Conservation (phyloP, 2,329 filamentous ascomycete species). For the Pseudogymnoascus sp. region DNA sequence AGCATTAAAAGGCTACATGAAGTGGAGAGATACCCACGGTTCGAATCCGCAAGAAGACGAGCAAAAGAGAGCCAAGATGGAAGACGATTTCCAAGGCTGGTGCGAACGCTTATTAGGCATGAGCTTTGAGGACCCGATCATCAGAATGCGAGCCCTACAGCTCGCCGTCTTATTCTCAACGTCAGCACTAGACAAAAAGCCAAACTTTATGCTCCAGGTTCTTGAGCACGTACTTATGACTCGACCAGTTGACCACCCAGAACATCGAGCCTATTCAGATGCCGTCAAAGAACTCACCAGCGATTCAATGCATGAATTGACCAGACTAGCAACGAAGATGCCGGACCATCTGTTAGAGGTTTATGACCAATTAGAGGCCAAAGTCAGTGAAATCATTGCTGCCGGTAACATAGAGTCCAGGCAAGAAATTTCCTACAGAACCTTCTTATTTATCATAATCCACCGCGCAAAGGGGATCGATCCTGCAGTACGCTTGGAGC, state of each 20-base stretch:
- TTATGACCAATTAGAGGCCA: constrained; percentile 77
- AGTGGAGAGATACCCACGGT: constrained; percentile 55
- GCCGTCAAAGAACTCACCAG: constrained; percentile 82
- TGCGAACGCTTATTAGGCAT: constrained; percentile 62
- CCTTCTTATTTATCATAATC: constrained; percentile 90
- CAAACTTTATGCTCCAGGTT: constrained; percentile 77
- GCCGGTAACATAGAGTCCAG: constrained; percentile 71
- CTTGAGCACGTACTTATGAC: constrained; percentile 86
- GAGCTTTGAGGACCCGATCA: constrained; percentile 73
- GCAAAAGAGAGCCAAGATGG: constrained; percentile 47
- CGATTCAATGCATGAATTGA: constrained; percentile 78
- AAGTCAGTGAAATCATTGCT: constrained; percentile 71
- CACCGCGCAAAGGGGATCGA: constrained; percentile 76
- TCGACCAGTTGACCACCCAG: constrained; percentile 63
- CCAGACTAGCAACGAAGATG: constrained; percentile 82
- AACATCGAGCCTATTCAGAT: constrained; percentile 69
- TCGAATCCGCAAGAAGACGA: constrained; percentile 42
- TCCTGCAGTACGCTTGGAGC: constrained; percentile 57
- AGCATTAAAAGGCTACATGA: constrained; percentile 78
- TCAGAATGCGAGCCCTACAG: constrained; percentile 73
- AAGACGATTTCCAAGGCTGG: constrained; percentile 61
- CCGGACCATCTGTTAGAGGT: constrained; percentile 84
- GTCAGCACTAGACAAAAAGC: constrained; percentile 66
- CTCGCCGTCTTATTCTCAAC: constrained; percentile 79
- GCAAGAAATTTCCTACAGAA: constrained; percentile 75